Conservation (phyloP, 768 basidiomycete species). For the Trametes maxima region DNA sequence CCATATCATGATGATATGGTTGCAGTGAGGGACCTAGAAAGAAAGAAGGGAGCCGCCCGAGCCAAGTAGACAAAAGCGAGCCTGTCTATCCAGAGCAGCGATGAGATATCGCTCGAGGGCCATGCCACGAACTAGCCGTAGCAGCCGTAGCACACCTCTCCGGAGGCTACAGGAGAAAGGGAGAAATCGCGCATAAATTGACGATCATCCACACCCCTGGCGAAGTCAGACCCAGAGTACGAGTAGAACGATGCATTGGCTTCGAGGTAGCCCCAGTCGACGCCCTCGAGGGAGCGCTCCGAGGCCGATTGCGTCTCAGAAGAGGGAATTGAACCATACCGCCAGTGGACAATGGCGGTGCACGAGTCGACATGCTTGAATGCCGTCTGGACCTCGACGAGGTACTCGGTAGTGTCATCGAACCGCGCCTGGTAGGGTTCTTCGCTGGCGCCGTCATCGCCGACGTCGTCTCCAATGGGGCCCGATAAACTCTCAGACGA, state of each 20-base stretch:
- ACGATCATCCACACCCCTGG: not conserved
- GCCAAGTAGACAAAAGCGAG: too few relatives aligned
- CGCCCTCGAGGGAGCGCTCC: not conserved
- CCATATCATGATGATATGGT: too few relatives aligned
- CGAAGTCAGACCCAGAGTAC: not conserved
- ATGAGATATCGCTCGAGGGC: too few relatives aligned
- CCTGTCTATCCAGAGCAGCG: too few relatives aligned
- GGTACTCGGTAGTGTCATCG: not conserved
- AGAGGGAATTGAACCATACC: not conserved
- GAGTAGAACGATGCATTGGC: slow-evolving; percentile 2
- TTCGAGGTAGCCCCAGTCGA: not conserved
- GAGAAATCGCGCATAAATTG: not conserved
- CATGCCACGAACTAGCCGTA: too few relatives aligned
- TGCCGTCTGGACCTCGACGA: not conserved
- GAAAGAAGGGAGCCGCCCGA: too few relatives aligned
- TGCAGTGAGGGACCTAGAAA: too few relatives aligned
- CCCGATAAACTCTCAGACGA: not conserved
- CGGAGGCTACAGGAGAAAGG: too few relatives aligned
- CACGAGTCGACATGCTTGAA: not conserved
- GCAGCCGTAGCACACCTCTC: too few relatives aligned
- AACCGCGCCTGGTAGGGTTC: not conserved
- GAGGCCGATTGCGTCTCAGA: not conserved
- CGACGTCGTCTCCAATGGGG: not conserved
- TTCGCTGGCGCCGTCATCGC: not conserved
- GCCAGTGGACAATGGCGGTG: not conserved